Evolutionary conservation across 2,329 filamentous ascomycete genomes (phyloP).

Genomic region (Eurotiales sp.): DNA sequence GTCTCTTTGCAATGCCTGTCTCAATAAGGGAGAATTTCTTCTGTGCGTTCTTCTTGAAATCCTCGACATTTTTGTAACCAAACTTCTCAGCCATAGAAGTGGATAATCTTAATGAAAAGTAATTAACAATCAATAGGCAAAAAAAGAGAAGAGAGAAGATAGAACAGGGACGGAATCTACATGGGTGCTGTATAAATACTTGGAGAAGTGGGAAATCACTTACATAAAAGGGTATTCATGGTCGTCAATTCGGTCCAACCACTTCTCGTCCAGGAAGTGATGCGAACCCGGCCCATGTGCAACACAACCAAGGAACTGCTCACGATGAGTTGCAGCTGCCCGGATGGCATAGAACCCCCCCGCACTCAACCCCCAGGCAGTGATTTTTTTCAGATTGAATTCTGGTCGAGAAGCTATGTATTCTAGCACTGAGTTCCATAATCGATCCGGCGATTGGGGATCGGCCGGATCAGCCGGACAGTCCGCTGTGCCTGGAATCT

Average conservation of each 20-base stretch:
- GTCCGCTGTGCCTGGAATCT: slow-evolving; percentile 66
- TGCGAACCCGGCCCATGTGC: slow-evolving; percentile 63
- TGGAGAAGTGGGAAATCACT: slow-evolving; percentile 19
- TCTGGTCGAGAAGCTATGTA: slow-evolving; percentile 53
- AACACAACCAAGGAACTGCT: slow-evolving; percentile 52
- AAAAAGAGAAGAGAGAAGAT: too few species aligned
- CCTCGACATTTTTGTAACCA: slow-evolving; percentile 55
- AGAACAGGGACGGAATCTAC: too few species aligned
- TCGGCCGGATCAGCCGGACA: slow-evolving; percentile 62
- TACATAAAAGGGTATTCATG: slow-evolving; percentile 64
- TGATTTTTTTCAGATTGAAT: slow-evolving; percentile 56
- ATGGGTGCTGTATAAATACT: background rate
- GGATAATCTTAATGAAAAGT: slow-evolving; percentile 39
- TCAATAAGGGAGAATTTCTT: slow-evolving; percentile 62
- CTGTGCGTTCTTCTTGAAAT: slow-evolving; percentile 53
- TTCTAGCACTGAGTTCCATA: slow-evolving; percentile 60
- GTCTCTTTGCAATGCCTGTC: slow-evolving; percentile 54
- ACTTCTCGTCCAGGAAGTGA: slow-evolving; percentile 57
- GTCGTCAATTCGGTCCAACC: slow-evolving; percentile 60
- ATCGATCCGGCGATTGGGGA: slow-evolving; percentile 55
- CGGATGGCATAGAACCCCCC: slow-evolving; percentile 67
- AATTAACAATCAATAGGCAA: slow-evolving; percentile 9
- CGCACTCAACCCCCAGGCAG: slow-evolving; percentile 62
- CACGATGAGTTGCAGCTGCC: slow-evolving; percentile 63
- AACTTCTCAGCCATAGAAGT: slow-evolving; percentile 60